Evolutionary conservation across 768 basidiomycete species (phyloP).

Genomic region (Mycena galericulata): DNA sequence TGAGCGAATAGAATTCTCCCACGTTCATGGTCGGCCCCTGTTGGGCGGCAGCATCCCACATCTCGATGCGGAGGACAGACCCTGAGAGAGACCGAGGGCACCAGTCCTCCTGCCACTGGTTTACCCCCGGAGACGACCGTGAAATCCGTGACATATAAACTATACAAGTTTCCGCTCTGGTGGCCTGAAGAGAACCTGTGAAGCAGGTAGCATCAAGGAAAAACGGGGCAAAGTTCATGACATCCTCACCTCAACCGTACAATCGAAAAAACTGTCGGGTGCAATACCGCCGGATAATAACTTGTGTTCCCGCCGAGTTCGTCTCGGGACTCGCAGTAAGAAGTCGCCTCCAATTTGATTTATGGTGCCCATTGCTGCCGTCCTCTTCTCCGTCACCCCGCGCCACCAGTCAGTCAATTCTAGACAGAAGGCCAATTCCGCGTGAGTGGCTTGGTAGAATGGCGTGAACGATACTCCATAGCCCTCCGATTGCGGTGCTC

Average conservation of each 20-base stretch:
- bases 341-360: constrained; percentile 37
- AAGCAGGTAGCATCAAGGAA: neutral
- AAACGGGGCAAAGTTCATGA: neutral
- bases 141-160: constrained; percentile 76
- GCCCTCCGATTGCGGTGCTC: constrained; percentile 52
- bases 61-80: constrained; percentile 63
- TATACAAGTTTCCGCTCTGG: constrained; percentile 51
- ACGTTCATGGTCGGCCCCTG: constrained; percentile 57
- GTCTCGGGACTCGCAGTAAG: neutral
- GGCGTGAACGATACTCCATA: constrained; percentile 57
- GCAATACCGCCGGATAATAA: constrained; percentile 63
- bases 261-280: constrained; percentile 70
- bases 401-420: constrained; percentile 65
- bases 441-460: constrained; percentile 54
- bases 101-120: constrained; percentile 55
- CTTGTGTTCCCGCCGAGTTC: constrained; percentile 52
- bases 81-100: constrained; percentile 59
- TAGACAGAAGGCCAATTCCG: constrained; percentile 57
- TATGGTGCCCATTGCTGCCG: constrained; percentile 25
- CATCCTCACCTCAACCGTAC: constrained; percentile 67
- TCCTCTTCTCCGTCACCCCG: constrained; percentile 42
- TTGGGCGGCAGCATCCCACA: constrained; percentile 66
- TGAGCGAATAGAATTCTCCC: constrained; percentile 64
- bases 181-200: constrained; percentile 64
- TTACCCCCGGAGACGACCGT: constrained; percentile 54